phyloP scores from a whole-genome alignment of 1,139 yeast genomes.

The Yamadazyma diddensiae region DNA sequence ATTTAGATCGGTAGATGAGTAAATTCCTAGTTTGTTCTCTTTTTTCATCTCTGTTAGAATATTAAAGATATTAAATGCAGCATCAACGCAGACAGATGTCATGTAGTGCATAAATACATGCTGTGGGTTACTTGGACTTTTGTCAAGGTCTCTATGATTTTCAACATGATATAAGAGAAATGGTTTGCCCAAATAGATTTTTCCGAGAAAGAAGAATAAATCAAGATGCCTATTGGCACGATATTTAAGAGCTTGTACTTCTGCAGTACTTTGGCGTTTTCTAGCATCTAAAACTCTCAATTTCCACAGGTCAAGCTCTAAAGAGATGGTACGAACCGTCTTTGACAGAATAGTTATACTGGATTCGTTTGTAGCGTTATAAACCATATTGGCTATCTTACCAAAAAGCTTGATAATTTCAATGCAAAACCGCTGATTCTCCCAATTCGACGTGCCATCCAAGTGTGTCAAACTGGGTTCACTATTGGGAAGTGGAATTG shows the following conservation, averaged over 20 bases:
- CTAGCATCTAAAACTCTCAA: slow-evolving; percentile 13
- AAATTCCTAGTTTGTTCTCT: slow-evolving; percentile 16
- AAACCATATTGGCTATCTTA: slow-evolving; percentile 14
- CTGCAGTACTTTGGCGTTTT: slow-evolving; percentile 12
- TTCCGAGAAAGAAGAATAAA: slow-evolving; percentile 16
- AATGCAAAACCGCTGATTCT: slow-evolving; percentile 14
- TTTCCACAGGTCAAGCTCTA: slow-evolving; percentile 12
- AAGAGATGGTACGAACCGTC: slow-evolving; percentile 9
- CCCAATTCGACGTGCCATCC: slow-evolving; percentile 15
- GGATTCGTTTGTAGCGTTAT: slow-evolving; percentile 9
- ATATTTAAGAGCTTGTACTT: slow-evolving; percentile 10
- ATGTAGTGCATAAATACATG: slow-evolving; percentile 16
- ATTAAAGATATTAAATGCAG: slow-evolving; percentile 18
- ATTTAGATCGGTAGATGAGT: slow-evolving; percentile 18
- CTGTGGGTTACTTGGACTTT: slow-evolving; percentile 9
- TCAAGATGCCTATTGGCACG: slow-evolving; percentile 17
- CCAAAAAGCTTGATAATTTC: slow-evolving; percentile 14
- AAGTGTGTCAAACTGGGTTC: slow-evolving; percentile 11
- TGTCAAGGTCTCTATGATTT: slow-evolving; percentile 10
- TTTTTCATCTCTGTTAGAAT: slow-evolving; percentile 15
- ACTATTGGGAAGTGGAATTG: slow-evolving; percentile 14
- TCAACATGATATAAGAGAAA: slow-evolving; percentile 19
- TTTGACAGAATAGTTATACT: slow-evolving; percentile 13
- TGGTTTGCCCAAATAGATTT: slow-evolving; percentile 19
- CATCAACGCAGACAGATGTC: slow-evolving; percentile 19